A percentile compares a stretch with the other conserved stretches of the same genome.
These are phyloP conservation scores for Xerocomellus intermedius DNA, from an alignment of 768 basidiomycete species.

Conservation along the genomic window DNA sequence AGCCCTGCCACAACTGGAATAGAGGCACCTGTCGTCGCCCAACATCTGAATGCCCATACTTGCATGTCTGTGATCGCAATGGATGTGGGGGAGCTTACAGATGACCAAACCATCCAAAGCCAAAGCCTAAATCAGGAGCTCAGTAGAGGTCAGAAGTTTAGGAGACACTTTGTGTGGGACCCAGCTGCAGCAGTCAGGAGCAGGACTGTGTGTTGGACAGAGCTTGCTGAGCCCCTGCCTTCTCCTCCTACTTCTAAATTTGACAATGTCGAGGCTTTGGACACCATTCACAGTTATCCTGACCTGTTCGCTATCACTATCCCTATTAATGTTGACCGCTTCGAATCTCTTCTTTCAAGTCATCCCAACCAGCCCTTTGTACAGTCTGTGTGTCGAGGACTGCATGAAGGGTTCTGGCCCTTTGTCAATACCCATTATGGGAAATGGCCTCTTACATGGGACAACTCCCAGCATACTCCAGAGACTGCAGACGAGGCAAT, in stretches of 20 bases:
- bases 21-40: too few species aligned
- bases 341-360: slow-evolving; percentile 24
- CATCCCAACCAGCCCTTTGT: slow-evolving; percentile 43
- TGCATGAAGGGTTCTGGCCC: slow-evolving; percentile 48
- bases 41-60: too few species aligned
- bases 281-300: slow-evolving; percentile 8
- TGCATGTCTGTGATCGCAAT: too few species aligned
- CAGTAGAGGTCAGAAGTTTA: too few species aligned
- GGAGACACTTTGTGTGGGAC: too few species aligned
- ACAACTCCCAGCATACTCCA: neutral
- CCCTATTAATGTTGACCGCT: slow-evolving; percentile 34
- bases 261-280: too few species aligned
- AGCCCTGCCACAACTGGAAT: too few species aligned
- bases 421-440: slow-evolving; percentile 28
- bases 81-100: too few species aligned
- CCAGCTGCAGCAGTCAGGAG: too few species aligned
- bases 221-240: neutral
- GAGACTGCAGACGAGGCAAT: too few species aligned
- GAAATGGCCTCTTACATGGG: neutral
- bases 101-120: too few species aligned
- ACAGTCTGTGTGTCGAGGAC: slow-evolving; percentile 26
- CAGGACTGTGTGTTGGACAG: neutral
- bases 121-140: too few species aligned
- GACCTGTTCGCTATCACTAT: slow-evolving; percentile 38
- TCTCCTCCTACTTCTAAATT: neutral